Evolutionary conservation across 495 filamentous ascomycete species (phyloP).

Genomic region (Pseudomonodictys pantanalensis): DNA sequence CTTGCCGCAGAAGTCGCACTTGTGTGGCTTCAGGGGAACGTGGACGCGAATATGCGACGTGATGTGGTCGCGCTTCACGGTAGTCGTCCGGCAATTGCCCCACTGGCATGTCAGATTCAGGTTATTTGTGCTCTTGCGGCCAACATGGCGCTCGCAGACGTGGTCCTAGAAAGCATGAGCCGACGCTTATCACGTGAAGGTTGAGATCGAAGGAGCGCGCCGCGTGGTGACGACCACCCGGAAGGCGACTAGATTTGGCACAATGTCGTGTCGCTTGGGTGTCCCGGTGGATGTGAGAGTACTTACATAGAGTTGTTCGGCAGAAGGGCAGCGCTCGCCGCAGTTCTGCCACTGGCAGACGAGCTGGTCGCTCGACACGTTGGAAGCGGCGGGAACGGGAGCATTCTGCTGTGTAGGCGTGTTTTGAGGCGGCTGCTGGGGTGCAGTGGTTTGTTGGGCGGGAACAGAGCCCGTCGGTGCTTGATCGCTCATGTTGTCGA

Average conservation of each 20-base stretch:
- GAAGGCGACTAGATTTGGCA: neutral
- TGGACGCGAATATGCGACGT: conserved; percentile 99
- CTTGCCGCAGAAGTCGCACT: conserved; percentile 97
- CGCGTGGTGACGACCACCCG: neutral
- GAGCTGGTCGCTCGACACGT: conserved; percentile 37
- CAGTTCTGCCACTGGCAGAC: conserved; percentile 85
- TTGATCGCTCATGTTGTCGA: conserved; percentile 20
- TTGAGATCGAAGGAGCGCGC: conserved; percentile 9
- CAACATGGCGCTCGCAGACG: conserved; percentile 97
- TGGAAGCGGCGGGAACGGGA: conserved; percentile 23
- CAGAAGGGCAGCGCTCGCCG: conserved; percentile 70
- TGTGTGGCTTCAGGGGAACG: conserved; percentile 96
- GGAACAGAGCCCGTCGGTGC: conserved; percentile 14
- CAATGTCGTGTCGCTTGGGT: neutral
- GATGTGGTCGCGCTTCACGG: conserved; percentile 98
- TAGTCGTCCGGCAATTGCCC: conserved; percentile 92
- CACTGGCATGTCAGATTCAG: conserved; percentile 96
- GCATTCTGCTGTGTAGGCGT: conserved; percentile 30
- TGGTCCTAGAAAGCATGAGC: conserved; percentile 67
- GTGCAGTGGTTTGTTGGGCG: neutral
- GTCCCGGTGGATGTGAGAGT: conserved; percentile 12
- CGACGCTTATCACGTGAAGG: conserved; percentile 28
- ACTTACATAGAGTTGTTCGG: conserved; percentile 89
- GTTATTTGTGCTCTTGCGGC: conserved; percentile 98
- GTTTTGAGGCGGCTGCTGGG: conserved; percentile 20